Percentiles rank a stretch among this genome's conserved stretches.
Evolutionary conservation across 106 monocot genomes (phyloP).

Genomic region (Allium fistulosum): DNA sequence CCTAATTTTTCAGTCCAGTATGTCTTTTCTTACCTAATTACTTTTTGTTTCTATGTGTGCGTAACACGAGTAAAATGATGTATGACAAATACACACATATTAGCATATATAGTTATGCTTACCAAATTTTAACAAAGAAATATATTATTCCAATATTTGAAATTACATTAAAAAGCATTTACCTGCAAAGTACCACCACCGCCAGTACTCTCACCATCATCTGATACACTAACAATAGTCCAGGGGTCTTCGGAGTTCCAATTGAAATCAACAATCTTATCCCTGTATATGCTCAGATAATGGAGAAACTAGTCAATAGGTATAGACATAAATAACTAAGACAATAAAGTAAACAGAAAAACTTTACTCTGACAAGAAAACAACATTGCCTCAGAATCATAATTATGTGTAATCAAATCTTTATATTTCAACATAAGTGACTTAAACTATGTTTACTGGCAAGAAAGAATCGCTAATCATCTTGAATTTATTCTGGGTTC

Average conservation of each 20-base stretch:
- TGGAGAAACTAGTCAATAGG: no score
- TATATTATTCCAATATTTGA: neutral
- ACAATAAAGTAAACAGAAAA: neutral
- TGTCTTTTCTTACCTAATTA: no score
- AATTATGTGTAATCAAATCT: no score
- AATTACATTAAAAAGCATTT: no score
- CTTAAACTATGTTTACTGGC: no score
- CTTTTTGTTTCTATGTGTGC: no score
- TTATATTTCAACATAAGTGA: no score
- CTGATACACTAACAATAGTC: conserved; percentile 86
- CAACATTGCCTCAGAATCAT: no score
- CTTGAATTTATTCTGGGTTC: no score
- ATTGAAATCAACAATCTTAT: conserved; percentile 30
- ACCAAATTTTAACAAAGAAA: neutral
- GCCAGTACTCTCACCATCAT: conserved; percentile 71
- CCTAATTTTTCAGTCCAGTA: no score
- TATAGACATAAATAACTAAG: neutral
- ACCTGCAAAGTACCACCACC: conserved; percentile 95
- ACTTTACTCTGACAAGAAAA: no score
- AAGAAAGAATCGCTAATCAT: neutral
- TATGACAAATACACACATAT: neutral
- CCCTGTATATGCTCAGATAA: neutral
- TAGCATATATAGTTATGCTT: no score
- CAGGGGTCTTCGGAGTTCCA: conserved; percentile 66
- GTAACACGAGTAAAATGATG: neutral